Base-by-base conservation (phyloP, 2,329 filamentous ascomycete species). In the Dendryphion nanum region DNA sequence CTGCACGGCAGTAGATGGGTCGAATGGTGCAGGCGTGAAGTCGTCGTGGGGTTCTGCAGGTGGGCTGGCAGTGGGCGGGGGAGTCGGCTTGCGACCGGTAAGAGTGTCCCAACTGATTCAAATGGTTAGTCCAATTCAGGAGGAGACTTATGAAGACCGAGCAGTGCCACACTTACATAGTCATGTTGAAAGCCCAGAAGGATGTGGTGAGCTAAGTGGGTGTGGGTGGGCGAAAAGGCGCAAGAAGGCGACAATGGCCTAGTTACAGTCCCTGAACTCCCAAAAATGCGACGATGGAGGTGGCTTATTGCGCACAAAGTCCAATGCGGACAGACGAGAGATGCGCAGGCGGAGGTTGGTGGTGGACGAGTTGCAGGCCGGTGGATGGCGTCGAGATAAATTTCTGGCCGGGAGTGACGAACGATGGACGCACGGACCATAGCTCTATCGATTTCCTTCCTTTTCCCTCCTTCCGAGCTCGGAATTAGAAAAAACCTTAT, bases 1-100 rank as follows among this genome's bases (percentile, higher is more conserved):
- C 68, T 86, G 83, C 37, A 82, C 65, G 43, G 69, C 81, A 56
- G 82, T 77, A 52, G 80, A 76, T 29, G 87, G 81, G 66, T 90
- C 83, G 69, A 88, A 90, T 50, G 76, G 67, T 38, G 75, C 67
- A 41, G 79, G 69, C 43, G 71, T 69, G 65, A 78, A 77, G 55
- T 71, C 69, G 57, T 64, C 58, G 53, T 61, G 51, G 44, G 78
- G 70, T 44, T 63, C 70, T 49, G 64, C 51, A 38, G 57, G 45
- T 41, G 66, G 61, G n/a, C n/a, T n/a, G 18, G 65, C 45, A 39
- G 72, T 67, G 47, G 70, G 58, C 61, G 75, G 66, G 58, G 73
- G 66, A 33, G 69, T 56, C 36, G 71, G 59, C 64, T 81, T 82
- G 57, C 75, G 76, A 45, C 80, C 80, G 26, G 77, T 77, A 56